Evolutionary conservation across 2,329 filamentous ascomycete genomes (phyloP), one percentile per base, ranked within the genome.

Genomic region (Colletotrichum karsti): DNA sequence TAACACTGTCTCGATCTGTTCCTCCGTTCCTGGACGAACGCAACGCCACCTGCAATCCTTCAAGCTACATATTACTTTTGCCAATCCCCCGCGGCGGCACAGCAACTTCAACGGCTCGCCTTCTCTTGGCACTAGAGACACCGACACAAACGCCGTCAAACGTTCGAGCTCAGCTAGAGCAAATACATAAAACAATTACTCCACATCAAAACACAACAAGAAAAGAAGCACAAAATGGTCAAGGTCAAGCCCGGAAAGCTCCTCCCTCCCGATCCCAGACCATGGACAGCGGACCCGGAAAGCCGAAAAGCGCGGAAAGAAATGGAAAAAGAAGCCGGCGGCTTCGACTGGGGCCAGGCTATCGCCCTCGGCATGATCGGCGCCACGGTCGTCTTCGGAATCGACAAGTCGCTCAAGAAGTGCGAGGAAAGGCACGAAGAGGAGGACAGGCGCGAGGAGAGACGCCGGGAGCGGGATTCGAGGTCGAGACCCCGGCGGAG

Each of bases 301-400:
- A 73, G 77, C 54, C 79, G 81, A 13, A 67, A 72, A 18, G 24
- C 37, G 24, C 77, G 79, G 68, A 82, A 84, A 62, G 68, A 79
- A 33, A 68, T 82, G 51, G 81, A 83, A 63, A 80, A 81, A 70
- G 72, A 80, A 30, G 71, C 75, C 66, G 60, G 70, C 5, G 78
- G 78, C 33, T 85, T 83, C 73, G 78, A 79, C 60, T 83, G 81
- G 79, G 77, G 74, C 5, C 77, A 79, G 30, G 80, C 78, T 63
- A 65, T 84, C 33, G 73, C 76, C 18, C 77, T 85, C 3, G 79
- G 77, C 7, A 72, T 81, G 24, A 71, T 79, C 15, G 80, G 78
- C 6, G 73, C 78, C 18, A 72, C 77, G 13, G 72, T 80, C 1
- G 72, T 74, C n/a, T 80, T 81, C 71, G 79, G 80, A 64, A 78